Evolutionary conservation across 257 asterid genomes (phyloP), one percentile per base, ranked within the genome.

Genomic region (Galeopsis tetrahit): DNA sequence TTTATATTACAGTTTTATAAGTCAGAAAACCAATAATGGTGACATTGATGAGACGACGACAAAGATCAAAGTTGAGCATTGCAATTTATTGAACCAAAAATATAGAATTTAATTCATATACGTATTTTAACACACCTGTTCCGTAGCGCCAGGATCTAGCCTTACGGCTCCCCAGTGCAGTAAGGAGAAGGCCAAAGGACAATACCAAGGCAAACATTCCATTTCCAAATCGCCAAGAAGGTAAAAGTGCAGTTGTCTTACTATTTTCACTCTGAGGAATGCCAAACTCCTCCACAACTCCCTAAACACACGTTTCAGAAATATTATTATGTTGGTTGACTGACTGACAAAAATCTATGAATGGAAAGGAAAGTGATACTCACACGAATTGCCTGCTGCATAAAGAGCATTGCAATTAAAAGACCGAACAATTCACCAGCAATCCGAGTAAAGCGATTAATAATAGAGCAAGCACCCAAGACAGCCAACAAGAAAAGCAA

Each of bases 131-230:
- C 69, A 70, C 65, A 92, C 99, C 99, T 84, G 97, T 53, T 74
- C 99, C 99, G 52, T 92, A 95, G 13, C 98, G 90, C 99, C 98
- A 95, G 40, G 99, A 82, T 77, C 99, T 76, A 68, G 99, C 99
- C 77, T 85, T 85, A 32, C 98, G 90, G 74, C 99, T 95, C 78
- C 77, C 87, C 82, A 92, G 42, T 61, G 96, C 92, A 34, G 98
- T 86, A 42, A 90, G 83, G 73, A 95, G 91, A 82, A 95, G 98
- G 63, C 99, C 99, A 63, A 92, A 95, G 5, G 96, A 88, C 21
- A 95, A 84, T 65, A 95, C 96, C 77, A 92, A 77, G 1, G 97
- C 99, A 78, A 95, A 92, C 98, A 95, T 90, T 67, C 99, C 99
- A 65, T 95, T 95, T 68, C 96, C 97, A 51, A 92, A 95, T 57